These are phyloP conservation scores for Sherardia arvensis DNA, from an alignment of 257 asterid species.

Conservation along the genomic window DNA sequence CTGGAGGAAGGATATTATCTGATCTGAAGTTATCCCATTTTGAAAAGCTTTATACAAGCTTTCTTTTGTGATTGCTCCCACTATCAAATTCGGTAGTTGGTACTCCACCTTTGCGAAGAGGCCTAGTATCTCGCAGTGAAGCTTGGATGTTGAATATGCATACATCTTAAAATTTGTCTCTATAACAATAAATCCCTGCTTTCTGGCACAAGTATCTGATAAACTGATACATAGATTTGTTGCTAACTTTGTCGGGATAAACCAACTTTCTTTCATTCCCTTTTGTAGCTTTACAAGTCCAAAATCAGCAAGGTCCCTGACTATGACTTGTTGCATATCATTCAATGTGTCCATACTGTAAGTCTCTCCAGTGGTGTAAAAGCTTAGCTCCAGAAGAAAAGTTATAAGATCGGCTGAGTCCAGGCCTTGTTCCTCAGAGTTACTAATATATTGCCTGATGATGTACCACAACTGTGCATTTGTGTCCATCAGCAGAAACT, in stretches of 20 bases:
- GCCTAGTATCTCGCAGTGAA: slow-evolving; percentile 87
- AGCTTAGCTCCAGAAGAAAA: slow-evolving; percentile 89
- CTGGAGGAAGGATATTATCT: slow-evolving; percentile 86
- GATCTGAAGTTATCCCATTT: slow-evolving; percentile 83
- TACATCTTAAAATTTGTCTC: slow-evolving; percentile 92
- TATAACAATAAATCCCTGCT: slow-evolving; percentile 90
- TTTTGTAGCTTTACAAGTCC: slow-evolving; percentile 93
- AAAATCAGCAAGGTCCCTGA: slow-evolving; percentile 82
- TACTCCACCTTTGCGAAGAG: slow-evolving; percentile 89
- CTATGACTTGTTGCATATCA: slow-evolving; percentile 49
- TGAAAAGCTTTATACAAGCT: slow-evolving; percentile 82
- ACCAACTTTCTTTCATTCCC: slow-evolving; percentile 95
- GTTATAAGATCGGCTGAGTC: slow-evolving; percentile 91
- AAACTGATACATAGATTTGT: slow-evolving; percentile 90
- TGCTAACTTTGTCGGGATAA: slow-evolving; percentile 88
- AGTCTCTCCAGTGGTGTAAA: slow-evolving; percentile 92
- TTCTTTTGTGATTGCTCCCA: slow-evolving; percentile 82
- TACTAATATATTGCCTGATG: slow-evolving; percentile 84
- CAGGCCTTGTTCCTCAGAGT: slow-evolving; percentile 89
- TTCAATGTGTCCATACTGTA: slow-evolving; percentile 71
- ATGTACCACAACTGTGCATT: slow-evolving; percentile 98
- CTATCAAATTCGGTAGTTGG: slow-evolving; percentile 94
- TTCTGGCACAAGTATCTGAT: slow-evolving; percentile 77
- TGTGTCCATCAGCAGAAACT: slow-evolving; percentile 95
- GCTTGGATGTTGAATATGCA: slow-evolving; percentile 82